Evolutionary conservation across 306 rosid genomes (phyloP).

Genomic region (Ziziphus jujuba): DNA sequence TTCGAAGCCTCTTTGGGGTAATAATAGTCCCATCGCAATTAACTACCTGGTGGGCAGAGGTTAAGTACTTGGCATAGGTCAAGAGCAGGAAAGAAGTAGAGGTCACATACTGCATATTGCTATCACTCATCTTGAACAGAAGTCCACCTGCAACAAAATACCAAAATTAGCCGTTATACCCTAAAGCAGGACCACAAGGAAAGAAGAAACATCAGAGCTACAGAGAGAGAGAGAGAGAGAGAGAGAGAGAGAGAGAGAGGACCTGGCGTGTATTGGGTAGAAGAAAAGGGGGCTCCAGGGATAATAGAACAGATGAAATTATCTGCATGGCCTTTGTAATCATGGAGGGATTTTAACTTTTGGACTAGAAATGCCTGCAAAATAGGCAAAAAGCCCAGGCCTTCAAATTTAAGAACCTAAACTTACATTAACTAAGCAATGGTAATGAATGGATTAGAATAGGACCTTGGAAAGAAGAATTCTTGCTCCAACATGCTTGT

Average conservation of each 20-base stretch:
- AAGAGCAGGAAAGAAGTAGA: conserved; percentile 83
- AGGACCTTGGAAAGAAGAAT: conserved; percentile 87
- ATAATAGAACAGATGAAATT: conserved; percentile 81
- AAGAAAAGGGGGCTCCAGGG: conserved; percentile 71
- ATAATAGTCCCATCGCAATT: conserved; percentile 63
- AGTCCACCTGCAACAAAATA: conserved; percentile 63
- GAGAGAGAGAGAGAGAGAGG: neutral
- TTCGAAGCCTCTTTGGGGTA: conserved; percentile 59
- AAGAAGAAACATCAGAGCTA: too few relatives aligned
- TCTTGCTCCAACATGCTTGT: conserved; percentile 92
- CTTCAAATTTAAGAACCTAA: neutral
- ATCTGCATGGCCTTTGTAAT: conserved; percentile 91
- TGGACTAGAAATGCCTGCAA: conserved; percentile 80
- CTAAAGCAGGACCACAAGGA: conserved; percentile 37
- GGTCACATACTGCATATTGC: conserved; percentile 93
- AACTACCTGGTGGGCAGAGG: conserved; percentile 58
- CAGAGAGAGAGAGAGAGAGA: too few relatives aligned
- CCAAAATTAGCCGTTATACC: conserved; percentile 45
- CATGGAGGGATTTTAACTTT: conserved; percentile 64
- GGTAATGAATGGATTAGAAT: neutral
- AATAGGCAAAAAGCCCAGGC: neutral
- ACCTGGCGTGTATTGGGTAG: conserved; percentile 81
- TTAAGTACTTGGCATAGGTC: conserved; percentile 81
- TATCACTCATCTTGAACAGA: conserved; percentile 78
- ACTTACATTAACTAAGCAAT: too few relatives aligned